A percentile compares a stretch with the other conserved stretches of the same genome.
phyloP scores from a whole-genome alignment of 108 stramenopile genomes.

The Fragilariopsis cylindrus region DNA sequence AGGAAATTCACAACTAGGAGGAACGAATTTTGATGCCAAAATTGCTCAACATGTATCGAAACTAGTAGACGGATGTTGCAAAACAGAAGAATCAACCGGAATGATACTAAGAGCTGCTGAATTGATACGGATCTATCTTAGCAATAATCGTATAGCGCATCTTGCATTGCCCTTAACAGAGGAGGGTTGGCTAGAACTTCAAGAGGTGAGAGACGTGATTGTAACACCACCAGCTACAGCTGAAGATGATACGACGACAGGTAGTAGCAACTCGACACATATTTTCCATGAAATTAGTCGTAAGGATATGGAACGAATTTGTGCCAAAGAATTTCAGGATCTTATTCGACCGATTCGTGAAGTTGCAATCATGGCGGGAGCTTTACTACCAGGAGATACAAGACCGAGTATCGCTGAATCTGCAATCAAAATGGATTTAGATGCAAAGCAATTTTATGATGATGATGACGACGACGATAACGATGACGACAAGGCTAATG shows the following conservation, averaged over 20 bases:
- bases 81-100: constrained; percentile 37
- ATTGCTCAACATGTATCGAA: constrained; percentile 65
- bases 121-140: constrained; percentile 62
- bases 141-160: constrained; percentile 58
- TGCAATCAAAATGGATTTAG: constrained; percentile 44
- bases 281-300: constrained; percentile 47
- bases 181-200: constrained; percentile 56
- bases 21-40: constrained; percentile 87
- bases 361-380: constrained; percentile 83
- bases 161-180: constrained; percentile 67
- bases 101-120: constrained; percentile 69
- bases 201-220: constrained; percentile 25
- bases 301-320: constrained; percentile 64
- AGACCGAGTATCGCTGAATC: constrained; percentile 66
- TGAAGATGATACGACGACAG: constrained; percentile 9
- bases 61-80: constrained; percentile 15
- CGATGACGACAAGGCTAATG: constrained; percentile 16
- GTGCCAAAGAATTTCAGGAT: constrained; percentile 58
- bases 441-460: constrained; percentile 51
- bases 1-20: constrained; percentile 88
- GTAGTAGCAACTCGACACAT: constrained; percentile 33
- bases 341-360: constrained; percentile 77
- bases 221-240: not conserved
- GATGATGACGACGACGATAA: constrained; percentile 26
- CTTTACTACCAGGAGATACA: constrained; percentile 81